Base-by-base conservation (phyloP, 1,284 basidiomycete species). In the Pseudozyma pruni region DNA sequence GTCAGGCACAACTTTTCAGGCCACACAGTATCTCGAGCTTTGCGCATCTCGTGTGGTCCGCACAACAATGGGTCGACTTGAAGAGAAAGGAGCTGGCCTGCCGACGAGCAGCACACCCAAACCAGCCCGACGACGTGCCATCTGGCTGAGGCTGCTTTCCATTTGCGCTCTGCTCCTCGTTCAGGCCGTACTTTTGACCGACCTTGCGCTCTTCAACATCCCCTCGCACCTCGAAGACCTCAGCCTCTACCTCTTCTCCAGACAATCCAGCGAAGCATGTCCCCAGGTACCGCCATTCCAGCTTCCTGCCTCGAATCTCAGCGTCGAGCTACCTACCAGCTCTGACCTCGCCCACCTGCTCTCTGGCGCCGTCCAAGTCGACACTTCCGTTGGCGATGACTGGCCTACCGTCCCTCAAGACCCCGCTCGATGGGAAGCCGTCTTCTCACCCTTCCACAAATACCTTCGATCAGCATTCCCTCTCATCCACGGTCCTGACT, bases 301-400 rank as follows among this genome's bases (percentile, higher is more conserved):
- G 43, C 50, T 70, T 31, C 55, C 67, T 0, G 8, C 23, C 17
- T 23, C 20, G 13, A 49, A 34, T 23, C 16, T 20, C 20, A 41
- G 31, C 17, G 42, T 60, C 27, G 27, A 56, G 20, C 40, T 66
- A 20, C 68, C 68, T 1, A 41, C 55, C 11, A 47, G 47, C 44
- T 32, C 29, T 4, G 50, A 61, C 22, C 53, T 71, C 4, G 60
- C 68, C 11, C 38, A 48, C n/a, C 53, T 66, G 13, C 57, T 71
- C 7, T 71, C 68, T 3, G 68, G 72, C 14, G 68, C 72, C 3
- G 52, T 74, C n/a, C 66, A 73, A 39, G 62, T 75, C 25, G 73
- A 75, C 25, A 75, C 73, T 9, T 63, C 57, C 16, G 70, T 75
- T 2, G 59, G 61, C 8, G 73, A 75, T 35, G 63, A 63, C 17